Evolutionary conservation across 495 filamentous ascomycete species (phyloP).

Genomic region (Podospora fimiseda): DNA sequence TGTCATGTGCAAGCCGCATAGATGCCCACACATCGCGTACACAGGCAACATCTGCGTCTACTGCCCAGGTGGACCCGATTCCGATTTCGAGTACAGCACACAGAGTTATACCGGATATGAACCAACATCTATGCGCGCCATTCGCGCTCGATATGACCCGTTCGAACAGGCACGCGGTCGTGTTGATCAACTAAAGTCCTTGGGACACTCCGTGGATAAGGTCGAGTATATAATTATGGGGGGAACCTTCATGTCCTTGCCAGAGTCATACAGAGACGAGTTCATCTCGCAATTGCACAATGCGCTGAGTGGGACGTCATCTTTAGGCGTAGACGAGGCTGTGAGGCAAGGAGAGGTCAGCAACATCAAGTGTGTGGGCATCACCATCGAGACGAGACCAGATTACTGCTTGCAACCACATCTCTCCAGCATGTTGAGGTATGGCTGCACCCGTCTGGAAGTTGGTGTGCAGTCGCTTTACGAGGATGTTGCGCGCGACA

Average conservation of each 20-base stretch:
- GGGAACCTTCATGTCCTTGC: conserved; percentile 95
- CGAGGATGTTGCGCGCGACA: conserved; percentile 96
- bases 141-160: conserved; percentile 93
- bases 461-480: conserved; percentile 95
- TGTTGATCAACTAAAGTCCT: conserved; percentile 89
- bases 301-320: conserved; percentile 87
- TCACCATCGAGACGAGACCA: conserved; percentile 94
- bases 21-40: conserved; percentile 94
- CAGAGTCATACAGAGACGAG: conserved; percentile 77
- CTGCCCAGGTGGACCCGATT: conserved; percentile 94
- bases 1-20: conserved; percentile 98
- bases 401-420: conserved; percentile 95
- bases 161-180: conserved; percentile 95
- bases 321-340: conserved; percentile 88
- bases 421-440: conserved; percentile 87
- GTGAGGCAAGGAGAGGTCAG: conserved; percentile 88
- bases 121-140: conserved; percentile 96
- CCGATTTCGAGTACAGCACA: conserved; percentile 97
- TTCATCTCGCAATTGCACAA: conserved; percentile 97
- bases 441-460: conserved; percentile 92
- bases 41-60: conserved; percentile 99
- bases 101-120: conserved; percentile 98
- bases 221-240: conserved; percentile 99
- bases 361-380: conserved; percentile 93
- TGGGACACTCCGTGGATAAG: conserved; percentile 96